Conservation (phyloP, 495 filamentous ascomycete genomes). For the Hypoxylon lenormandii region DNA sequence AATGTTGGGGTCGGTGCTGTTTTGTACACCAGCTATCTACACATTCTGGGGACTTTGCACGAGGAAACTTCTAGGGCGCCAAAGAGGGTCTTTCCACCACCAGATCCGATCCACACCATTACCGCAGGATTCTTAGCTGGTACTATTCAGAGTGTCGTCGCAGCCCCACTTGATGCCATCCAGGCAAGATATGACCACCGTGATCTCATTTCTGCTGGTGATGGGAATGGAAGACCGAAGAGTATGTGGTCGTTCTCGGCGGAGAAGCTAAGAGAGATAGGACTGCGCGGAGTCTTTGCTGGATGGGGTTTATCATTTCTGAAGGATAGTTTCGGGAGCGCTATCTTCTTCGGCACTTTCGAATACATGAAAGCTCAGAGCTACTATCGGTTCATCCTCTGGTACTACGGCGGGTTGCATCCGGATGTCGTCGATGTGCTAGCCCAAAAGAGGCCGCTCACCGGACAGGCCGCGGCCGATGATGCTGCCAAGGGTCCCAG, state of each 20-base stretch:
- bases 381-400: conserved; percentile 82
- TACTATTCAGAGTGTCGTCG: conserved; percentile 79
- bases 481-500: conserved; percentile 24
- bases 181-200: conserved; percentile 80
- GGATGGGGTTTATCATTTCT: conserved; percentile 82
- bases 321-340: conserved; percentile 84
- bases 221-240: conserved; percentile 63
- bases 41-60: conserved; percentile 77
- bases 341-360: conserved; percentile 85
- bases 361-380: conserved; percentile 87
- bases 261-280: conserved; percentile 81
- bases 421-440: conserved; percentile 59
- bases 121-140: conserved; percentile 82
- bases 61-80: conserved; percentile 74
- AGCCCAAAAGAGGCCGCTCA: conserved; percentile 52
- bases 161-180: conserved; percentile 88
- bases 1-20: conserved; percentile 88
- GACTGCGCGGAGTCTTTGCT: conserved; percentile 81
- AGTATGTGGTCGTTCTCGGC: conserved; percentile 85
- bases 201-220: conserved; percentile 74
- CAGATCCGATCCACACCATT: conserved; percentile 73
- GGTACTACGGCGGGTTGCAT: conserved; percentile 75
- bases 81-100: conserved; percentile 81
- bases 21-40: conserved; percentile 88
- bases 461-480: conserved; percentile 23